Conservation (phyloP, 1,284 basidiomycete species). For the Taiwanofungus camphoratus region DNA sequence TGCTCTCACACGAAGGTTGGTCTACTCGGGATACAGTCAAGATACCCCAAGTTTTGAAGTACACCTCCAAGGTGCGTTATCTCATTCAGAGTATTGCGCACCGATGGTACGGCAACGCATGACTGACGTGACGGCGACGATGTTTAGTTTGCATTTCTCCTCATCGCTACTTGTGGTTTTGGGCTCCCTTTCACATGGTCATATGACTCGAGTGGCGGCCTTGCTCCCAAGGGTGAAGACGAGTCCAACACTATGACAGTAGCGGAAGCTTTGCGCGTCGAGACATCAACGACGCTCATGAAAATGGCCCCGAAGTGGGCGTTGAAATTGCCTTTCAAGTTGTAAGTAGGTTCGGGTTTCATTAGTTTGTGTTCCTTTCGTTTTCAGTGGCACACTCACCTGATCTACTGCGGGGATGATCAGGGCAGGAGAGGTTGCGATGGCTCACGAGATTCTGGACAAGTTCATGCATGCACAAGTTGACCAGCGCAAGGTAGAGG, state of each 20-base stretch:
- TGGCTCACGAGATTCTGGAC: conserved; percentile 26
- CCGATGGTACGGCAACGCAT: neutral
- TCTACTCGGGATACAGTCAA: conserved; percentile 29
- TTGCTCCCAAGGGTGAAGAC: conserved; percentile 40
- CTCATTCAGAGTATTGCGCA: no score
- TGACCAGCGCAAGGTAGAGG: conserved; percentile 29
- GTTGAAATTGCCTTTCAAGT: no score
- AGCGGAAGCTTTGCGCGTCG: no score
- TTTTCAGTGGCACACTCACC: conserved; percentile 22
- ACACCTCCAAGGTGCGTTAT: conserved; percentile 40
- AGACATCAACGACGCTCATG: no score
- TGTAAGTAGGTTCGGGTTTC: no score
- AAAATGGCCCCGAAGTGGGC: no score
- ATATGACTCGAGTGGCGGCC: conserved; percentile 23
- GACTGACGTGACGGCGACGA: neutral
- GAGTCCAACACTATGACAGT: no score
- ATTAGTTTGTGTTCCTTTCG: conserved; percentile 33
- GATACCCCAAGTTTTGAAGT: conserved; percentile 32
- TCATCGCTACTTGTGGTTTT: conserved; percentile 45
- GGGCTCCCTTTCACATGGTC: conserved; percentile 47
- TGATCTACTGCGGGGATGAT: conserved; percentile 30
- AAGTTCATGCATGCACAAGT: conserved; percentile 38
- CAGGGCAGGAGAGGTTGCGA: conserved; percentile 34
- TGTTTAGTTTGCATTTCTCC: conserved; percentile 38
- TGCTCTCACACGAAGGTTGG: conserved; percentile 13